Base-by-base conservation (phyloP, 768 basidiomycete genomes). In the Daedaleopsis nitida region DNA sequence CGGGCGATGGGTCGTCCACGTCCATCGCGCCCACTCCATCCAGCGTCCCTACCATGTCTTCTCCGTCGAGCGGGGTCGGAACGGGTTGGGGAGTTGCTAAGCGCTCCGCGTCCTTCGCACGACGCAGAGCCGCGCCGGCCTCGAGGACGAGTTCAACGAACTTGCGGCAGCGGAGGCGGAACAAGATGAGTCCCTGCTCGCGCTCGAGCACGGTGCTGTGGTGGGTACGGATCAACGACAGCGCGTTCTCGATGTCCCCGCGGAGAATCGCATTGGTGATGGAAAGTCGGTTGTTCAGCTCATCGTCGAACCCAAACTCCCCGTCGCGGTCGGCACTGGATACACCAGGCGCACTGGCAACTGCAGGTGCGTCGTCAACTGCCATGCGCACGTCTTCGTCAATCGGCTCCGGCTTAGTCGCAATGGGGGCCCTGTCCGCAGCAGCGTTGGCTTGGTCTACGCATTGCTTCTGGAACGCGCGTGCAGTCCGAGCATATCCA, bases 121-220 rank as follows among this genome's bases (percentile, higher is more conserved):
- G 80, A 75, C 88, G 87, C 77, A 86, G 84, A 62, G 89, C 75
- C 62, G 87, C 89, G 6, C 85, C 81, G 11, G 90, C 86, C 65
- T 86, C 84, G 65, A 93, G 69, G 14, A 92, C 83, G 32, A 93
- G 81, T 73, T 95, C 93, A 48, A 95, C 86, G 68, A 95, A 93
- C 73, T 89, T 91, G 67, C 92, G 82, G 74, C 92, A 92, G 24
- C 88, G 83, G 66, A 96, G 74, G 72, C 90, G 91, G 78, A 94
- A 91, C n/a, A 83, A 74, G 75, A 94, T 81, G 16, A 91, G 76
- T 10, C 87, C 87, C 42, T 83, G 81, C 56, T 92, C 87, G 27
- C 82, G 82, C 59, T 82, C 82, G 23, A 95, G 76, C 7, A 88
- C 91, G 4, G 74, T 68, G 0, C 91, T 87, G 69, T 87, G 86